Percentiles rank a stretch among this genome's conserved stretches.
These are phyloP conservation scores for Sclerotinia spermophila DNA, from an alignment of 2,329 filamentous ascomycete species.

Conservation along the genomic window DNA sequence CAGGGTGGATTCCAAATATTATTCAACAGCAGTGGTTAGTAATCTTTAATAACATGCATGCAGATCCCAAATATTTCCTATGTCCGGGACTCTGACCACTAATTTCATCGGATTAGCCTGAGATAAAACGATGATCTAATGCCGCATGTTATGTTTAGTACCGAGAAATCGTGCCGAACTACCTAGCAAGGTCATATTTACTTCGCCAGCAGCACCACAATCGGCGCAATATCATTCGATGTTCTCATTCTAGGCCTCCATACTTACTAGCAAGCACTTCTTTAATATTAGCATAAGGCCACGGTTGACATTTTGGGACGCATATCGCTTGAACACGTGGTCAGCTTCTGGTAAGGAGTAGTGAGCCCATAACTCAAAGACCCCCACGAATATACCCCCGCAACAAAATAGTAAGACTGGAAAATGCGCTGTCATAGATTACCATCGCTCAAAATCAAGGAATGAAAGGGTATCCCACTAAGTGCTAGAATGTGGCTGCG, in stretches of 20 bases:
- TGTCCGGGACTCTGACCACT: too few species aligned
- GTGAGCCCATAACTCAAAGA: background rate
- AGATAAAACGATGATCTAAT: background rate
- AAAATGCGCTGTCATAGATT: background rate
- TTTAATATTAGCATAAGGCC: background rate
- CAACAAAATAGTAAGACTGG: background rate
- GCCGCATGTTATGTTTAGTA: background rate
- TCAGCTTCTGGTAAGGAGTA: background rate
- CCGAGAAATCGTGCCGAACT: background rate
- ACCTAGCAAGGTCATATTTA: background rate
- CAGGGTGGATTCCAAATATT: background rate
- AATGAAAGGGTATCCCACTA: background rate
- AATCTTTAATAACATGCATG: background rate
- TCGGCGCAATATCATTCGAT: background rate
- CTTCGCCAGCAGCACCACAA: background rate
- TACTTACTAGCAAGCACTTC: background rate
- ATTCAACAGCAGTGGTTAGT: background rate
- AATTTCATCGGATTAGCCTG: too few species aligned
- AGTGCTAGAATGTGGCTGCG: background rate
- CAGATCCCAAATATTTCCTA: background rate
- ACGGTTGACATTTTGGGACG: background rate
- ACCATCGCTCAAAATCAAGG: background rate
- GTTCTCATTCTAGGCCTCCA: background rate
- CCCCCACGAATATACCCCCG: background rate
- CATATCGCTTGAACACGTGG: background rate